These are phyloP conservation scores for Lathyrus oleraceus DNA, from an alignment of 306 rosid species.

Conservation along the genomic window DNA sequence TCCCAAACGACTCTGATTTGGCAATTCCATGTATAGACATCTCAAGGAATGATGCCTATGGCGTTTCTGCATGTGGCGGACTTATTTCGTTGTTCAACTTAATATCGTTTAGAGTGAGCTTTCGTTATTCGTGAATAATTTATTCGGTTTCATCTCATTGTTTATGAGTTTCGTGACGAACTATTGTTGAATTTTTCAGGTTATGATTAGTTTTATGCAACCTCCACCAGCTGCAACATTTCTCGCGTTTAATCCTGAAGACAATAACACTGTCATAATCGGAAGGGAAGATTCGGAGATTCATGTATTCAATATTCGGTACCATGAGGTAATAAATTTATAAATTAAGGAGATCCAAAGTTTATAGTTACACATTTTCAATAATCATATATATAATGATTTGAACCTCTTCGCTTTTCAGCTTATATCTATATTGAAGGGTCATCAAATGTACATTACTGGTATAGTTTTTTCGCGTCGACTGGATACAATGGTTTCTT, in stretches of 20 bases:
- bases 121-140: neutral
- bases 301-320: constrained; percentile 59
- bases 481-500: constrained; percentile 61
- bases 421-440: constrained; percentile 60
- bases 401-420: constrained; percentile 28
- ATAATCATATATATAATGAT: constrained; percentile 11
- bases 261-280: constrained; percentile 74
- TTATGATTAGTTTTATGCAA: constrained; percentile 58
- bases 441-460: constrained; percentile 65
- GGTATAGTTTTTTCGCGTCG: constrained; percentile 65
- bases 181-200: constrained; percentile 40
- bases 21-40: constrained; percentile 57
- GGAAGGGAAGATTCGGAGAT: constrained; percentile 79
- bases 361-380: constrained; percentile 22
- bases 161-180: constrained; percentile 3
- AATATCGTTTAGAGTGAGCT: constrained; percentile 15
- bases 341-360: neutral
- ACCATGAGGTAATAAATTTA: constrained; percentile 57
- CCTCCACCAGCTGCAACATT: constrained; percentile 71
- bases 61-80: constrained; percentile 61
- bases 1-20: constrained; percentile 26
- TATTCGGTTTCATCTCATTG: neutral
- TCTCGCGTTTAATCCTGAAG: constrained; percentile 65
- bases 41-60: constrained; percentile 57
- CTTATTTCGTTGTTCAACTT: constrained; percentile 49